Base-by-base conservation (phyloP, 2,329 filamentous ascomycete genomes). In the Orbilia oligospora region DNA sequence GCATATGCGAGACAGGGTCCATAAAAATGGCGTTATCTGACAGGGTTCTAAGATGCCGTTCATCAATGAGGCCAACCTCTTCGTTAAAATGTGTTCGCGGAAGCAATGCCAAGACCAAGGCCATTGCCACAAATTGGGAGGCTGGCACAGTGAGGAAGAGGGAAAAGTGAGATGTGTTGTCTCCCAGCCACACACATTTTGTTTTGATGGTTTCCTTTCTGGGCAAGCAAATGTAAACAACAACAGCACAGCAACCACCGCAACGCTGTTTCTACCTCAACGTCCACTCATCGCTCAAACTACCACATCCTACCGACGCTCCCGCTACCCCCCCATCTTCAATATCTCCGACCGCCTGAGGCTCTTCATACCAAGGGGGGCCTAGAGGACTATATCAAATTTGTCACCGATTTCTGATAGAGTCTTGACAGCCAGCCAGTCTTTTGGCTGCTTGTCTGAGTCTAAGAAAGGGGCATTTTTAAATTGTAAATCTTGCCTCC, bases 151-250 rank as follows among this genome's bases (percentile, higher is more conserved):
- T 9, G 10, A 18, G 27, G 27, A 46, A 3, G 16, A 27, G 30
- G 56, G 3, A 27, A 14, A 66, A n/a, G 20, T 30, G 33, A 16
- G 55, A 53, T 76, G 72, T 70, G 72, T 70, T 76, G 72, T 48
- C 30, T 75, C 73, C 73, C 73, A 77, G 73, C 73, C 73, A 77
- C 73, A 66, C 66, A 33, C 55, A 61, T 68, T 75, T 70, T 76
- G 73, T 77, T 77, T 70, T 77, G 73, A 49, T 63, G 30, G 44
- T 77, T 71, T 66, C 68, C 61, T 51, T 61, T 77, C 46, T 71
- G 58, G 73, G 68, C 61, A 44, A 53, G 48, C 24, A 61, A 77
- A 71, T 58, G 73, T 77, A 77, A 77, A 77, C 73, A 77, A 68
- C 73, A 77, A 77, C 73, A 68, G 67, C 55, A 58, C 46, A 49